A percentile compares a stretch with the other conserved stretches of the same genome.
phyloP scores from a whole-genome alignment of 306 rosid species.

The Alnus glutinosa region DNA sequence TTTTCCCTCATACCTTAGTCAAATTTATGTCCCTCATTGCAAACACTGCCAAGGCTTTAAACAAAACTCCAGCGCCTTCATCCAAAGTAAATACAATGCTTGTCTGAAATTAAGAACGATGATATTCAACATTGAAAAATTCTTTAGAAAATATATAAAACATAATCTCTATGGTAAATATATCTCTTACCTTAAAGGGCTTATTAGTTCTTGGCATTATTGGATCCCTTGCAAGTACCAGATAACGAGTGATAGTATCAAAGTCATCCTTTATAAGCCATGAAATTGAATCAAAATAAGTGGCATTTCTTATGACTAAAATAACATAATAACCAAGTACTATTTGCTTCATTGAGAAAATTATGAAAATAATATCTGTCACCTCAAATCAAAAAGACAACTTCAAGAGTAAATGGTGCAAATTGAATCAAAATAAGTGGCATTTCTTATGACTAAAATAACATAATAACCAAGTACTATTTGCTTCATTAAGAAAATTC shows the following conservation, averaged over 20 bases:
- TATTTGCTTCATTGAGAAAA: background rate
- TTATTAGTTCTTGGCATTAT: constrained; percentile 54
- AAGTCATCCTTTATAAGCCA: constrained; percentile 50
- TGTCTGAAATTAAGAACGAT: constrained; percentile 33
- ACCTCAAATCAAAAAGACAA: background rate
- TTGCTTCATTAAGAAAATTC: background rate
- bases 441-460: constrained; percentile 21
- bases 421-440: background rate
- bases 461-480: background rate
- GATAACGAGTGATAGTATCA: constrained; percentile 52
- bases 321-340: background rate
- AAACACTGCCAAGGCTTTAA: constrained; percentile 58
- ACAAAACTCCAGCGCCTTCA: constrained; percentile 58
- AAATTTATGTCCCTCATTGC: constrained; percentile 55
- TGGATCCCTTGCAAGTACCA: constrained; percentile 70
- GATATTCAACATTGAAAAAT: background rate
- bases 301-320: constrained; percentile 21
- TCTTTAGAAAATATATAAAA: constrained; percentile 15
- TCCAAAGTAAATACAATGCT: constrained; percentile 55
- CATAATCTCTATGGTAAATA: background rate
- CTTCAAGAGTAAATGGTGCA: background rate
- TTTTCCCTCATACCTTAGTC: constrained; percentile 36
- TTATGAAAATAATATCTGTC: background rate
- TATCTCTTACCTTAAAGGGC: constrained; percentile 44
- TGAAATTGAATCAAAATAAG: constrained; percentile 7